Conservation (phyloP, 2,329 filamentous ascomycete species). For the Diaporthe amygdali region DNA sequence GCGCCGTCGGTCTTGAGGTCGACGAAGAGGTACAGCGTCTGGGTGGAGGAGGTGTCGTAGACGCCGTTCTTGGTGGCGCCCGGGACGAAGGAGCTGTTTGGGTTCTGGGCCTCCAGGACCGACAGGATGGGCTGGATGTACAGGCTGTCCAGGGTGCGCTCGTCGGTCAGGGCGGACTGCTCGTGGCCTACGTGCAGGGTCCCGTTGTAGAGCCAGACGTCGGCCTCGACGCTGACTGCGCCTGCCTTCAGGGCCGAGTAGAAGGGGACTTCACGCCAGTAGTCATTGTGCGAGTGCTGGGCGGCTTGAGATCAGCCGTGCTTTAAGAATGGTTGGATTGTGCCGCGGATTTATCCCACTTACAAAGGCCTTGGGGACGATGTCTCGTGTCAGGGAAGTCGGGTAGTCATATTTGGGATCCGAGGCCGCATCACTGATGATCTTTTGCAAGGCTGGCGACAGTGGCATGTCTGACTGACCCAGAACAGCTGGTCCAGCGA, state of each 20-base stretch:
- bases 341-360: background rate
- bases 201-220: slow-evolving; percentile 65
- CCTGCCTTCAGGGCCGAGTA: slow-evolving; percentile 64
- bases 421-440: slow-evolving; percentile 17
- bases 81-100: slow-evolving; percentile 48
- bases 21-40: slow-evolving; percentile 65
- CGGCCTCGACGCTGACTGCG: slow-evolving; percentile 69
- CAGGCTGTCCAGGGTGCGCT: slow-evolving; percentile 62
- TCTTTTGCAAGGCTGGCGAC: slow-evolving; percentile 18
- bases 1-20: slow-evolving; percentile 67
- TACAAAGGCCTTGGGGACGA: slow-evolving; percentile 57
- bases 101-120: slow-evolving; percentile 59
- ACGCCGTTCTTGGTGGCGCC: slow-evolving; percentile 53
- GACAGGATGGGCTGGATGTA: slow-evolving; percentile 68
- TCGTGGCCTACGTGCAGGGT: slow-evolving; percentile 70
- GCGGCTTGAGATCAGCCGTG: background rate
- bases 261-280: slow-evolving; percentile 69
- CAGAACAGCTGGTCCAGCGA: background rate
- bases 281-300: slow-evolving; percentile 71
- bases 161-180: slow-evolving; percentile 53
- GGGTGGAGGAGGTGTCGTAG: slow-evolving; percentile 53
- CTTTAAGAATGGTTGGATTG: background rate
- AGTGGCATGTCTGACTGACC: slow-evolving; percentile 22
- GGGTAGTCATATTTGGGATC: slow-evolving; percentile 48
- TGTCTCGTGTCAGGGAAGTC: slow-evolving; percentile 57